phyloP scores from a whole-genome alignment of 306 rosid genomes.

The Pueraria montana region DNA sequence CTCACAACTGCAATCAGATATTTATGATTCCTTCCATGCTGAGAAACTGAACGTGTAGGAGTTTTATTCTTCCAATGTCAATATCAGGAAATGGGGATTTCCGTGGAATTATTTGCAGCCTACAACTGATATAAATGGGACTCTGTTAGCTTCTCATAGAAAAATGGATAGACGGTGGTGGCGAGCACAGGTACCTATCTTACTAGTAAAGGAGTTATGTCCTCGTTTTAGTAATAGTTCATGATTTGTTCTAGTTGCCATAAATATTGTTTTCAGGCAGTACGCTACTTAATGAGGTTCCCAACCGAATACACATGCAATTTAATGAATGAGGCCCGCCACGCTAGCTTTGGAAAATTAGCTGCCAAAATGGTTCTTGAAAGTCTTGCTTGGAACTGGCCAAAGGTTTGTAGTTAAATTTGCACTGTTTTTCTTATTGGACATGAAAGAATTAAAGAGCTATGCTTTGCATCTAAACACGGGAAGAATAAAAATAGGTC shows the following conservation, averaged over 20 bases:
- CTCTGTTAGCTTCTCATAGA: slow-evolving; percentile 75
- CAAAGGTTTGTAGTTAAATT: slow-evolving; percentile 64
- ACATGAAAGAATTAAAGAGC: background rate
- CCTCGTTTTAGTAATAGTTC: slow-evolving; percentile 27
- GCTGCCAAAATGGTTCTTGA: slow-evolving; percentile 77
- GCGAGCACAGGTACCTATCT: slow-evolving; percentile 83
- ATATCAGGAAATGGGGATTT: slow-evolving; percentile 80
- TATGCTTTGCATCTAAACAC: slow-evolving; percentile 9
- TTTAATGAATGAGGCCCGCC: slow-evolving; percentile 83
- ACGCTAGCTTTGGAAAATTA: slow-evolving; percentile 82
- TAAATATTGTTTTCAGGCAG: slow-evolving; percentile 66
- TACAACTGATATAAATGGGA: slow-evolving; percentile 91
- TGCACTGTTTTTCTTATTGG: slow-evolving; percentile 35
- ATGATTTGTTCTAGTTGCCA: slow-evolving; percentile 23
- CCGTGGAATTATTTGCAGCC: slow-evolving; percentile 96
- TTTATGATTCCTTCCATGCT: slow-evolving; percentile 26
- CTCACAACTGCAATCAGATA: slow-evolving; percentile 34
- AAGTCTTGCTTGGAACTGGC: slow-evolving; percentile 65
- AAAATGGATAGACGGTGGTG: slow-evolving; percentile 96
- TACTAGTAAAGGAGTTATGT: background rate
- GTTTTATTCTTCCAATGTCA: slow-evolving; percentile 36
- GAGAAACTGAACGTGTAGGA: slow-evolving; percentile 19
- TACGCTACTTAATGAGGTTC: slow-evolving; percentile 90
- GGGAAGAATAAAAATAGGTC: background rate
- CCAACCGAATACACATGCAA: slow-evolving; percentile 83